phyloP scores from a whole-genome alignment of 2,329 filamentous ascomycete species.

The Neobulgaria alba region DNA sequence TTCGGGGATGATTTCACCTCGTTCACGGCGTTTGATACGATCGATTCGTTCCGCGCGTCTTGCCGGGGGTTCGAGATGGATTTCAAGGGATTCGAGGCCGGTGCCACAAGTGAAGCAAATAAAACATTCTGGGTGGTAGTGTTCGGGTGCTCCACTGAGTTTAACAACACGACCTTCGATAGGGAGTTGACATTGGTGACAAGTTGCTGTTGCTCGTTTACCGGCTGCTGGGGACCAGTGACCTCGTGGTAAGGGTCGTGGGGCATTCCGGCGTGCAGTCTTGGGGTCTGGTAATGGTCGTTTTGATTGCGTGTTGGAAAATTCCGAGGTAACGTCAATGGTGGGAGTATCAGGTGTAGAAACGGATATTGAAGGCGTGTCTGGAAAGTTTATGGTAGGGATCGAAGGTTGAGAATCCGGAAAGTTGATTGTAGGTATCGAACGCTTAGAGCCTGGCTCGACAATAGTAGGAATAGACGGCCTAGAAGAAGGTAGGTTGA shows the following conservation, averaged over 20 bases:
- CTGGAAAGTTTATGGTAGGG: conserved; percentile 43
- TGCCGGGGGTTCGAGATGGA: conserved; percentile 80
- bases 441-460: conserved; percentile 16
- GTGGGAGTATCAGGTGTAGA: conserved; percentile 29
- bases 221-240: conserved; percentile 52
- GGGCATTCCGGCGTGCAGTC: conserved; percentile 11
- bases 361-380: conserved; percentile 27
- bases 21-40: conserved; percentile 57
- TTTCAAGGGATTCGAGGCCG: conserved; percentile 86
- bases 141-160: conserved; percentile 59
- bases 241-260: conserved; percentile 16
- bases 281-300: conserved; percentile 34
- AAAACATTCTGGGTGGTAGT: conserved; percentile 93
- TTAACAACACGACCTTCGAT: conserved; percentile 89
- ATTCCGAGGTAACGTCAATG: conserved; percentile 5
- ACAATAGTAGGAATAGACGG: conserved; percentile 15
- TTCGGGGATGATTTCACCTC: conserved; percentile 52
- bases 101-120: conserved; percentile 81
- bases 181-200: conserved; percentile 72
- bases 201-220: conserved; percentile 58
- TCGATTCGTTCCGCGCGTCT: conserved; percentile 63
- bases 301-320: conserved; percentile 16
- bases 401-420: conserved; percentile 22
- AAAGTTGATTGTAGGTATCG: conserved; percentile 26
- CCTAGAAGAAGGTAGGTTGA: conserved; percentile 38